These are phyloP conservation scores for Solanum hybrid DNA, from an alignment of 305 asterid species.

Conservation along the genomic window DNA sequence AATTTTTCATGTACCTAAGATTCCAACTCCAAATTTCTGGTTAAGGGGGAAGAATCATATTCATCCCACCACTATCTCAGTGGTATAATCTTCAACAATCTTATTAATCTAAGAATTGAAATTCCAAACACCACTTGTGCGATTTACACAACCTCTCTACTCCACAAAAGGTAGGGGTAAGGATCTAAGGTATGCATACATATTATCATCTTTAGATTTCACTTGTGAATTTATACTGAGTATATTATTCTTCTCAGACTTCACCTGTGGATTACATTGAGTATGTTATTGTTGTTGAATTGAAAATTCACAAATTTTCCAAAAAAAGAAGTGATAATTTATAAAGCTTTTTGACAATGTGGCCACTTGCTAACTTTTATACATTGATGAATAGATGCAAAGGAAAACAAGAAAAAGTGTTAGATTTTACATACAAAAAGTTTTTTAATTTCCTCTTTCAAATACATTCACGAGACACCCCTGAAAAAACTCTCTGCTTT, in stretches of 20 bases:
- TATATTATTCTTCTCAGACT: too few species aligned
- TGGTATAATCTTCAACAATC: not conserved
- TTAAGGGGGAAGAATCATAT: not conserved
- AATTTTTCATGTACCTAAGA: not conserved
- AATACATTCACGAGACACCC: slow-evolving; percentile 58
- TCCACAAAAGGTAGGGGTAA: too few species aligned
- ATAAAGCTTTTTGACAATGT: slow-evolving; percentile 11
- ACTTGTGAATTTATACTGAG: not conserved
- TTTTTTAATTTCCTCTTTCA: slow-evolving; percentile 15
- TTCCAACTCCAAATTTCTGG: not conserved
- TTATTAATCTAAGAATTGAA: not conserved
- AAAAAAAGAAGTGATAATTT: not conserved
- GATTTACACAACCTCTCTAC: not conserved
- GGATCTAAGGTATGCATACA: not conserved
- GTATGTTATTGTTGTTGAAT: not conserved
- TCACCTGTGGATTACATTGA: not conserved
- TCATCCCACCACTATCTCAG: not conserved
- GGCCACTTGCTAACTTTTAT: slow-evolving; percentile 16
- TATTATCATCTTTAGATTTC: too few species aligned
- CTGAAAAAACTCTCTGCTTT: not conserved
- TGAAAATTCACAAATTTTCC: not conserved
- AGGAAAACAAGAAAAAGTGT: slow-evolving; percentile 27
- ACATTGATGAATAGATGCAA: slow-evolving; percentile 31
- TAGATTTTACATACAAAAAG: slow-evolving; percentile 22
- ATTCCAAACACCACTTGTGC: not conserved